Evolutionary conservation across 2,329 filamentous ascomycete species (phyloP), one percentile per base, ranked within the genome.

Genomic region (Alternaria postmessia): DNA sequence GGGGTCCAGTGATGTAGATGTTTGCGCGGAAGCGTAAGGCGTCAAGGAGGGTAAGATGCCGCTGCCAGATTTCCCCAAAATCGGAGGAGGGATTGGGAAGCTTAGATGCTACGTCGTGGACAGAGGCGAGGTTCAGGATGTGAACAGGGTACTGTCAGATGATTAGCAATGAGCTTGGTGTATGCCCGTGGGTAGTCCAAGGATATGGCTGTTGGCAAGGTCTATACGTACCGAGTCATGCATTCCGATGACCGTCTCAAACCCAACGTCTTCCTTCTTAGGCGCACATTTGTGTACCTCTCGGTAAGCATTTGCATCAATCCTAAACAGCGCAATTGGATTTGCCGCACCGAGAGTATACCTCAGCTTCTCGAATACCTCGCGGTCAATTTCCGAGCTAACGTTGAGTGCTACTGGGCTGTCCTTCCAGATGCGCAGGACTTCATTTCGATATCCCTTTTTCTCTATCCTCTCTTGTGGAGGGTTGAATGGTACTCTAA

Each of bases 21-120:
- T 94, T 93, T 38, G 90, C 86, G 24, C 91, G 85, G 77, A 92
- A 93, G 12, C 89, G 85, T 16, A 85, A 79, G 8, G 86, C 85
- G 57, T 89, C 87, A 0, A 93, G 81, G 28, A 83, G 79, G 28
- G 82, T 81, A 82, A 75, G 78, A 51, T 47, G 24, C 22, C 48
- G 32, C 56, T 57, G 62, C 59, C 59, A 56, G 83, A 83, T 65
- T 83, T 84, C 82, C 74, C 77, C 30, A n/a, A 46, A 57, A 24
- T 49, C 51, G 41, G 36, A 52, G 20, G 52, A 42, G 8, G 83
- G 82, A 64, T 83, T 83, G 1, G 84, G 81, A 7, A 91, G 82
- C 47, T 85, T 80, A 2, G 81, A 77, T 60, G 88, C 86, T 26
- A 91, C 82, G 49, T 88, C 84, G 49, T 85, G 84, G 22, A 92